These are phyloP conservation scores for Chlorella sp. DNA, from an alignment of 139 green algal species.

Conservation along the genomic window DNA sequence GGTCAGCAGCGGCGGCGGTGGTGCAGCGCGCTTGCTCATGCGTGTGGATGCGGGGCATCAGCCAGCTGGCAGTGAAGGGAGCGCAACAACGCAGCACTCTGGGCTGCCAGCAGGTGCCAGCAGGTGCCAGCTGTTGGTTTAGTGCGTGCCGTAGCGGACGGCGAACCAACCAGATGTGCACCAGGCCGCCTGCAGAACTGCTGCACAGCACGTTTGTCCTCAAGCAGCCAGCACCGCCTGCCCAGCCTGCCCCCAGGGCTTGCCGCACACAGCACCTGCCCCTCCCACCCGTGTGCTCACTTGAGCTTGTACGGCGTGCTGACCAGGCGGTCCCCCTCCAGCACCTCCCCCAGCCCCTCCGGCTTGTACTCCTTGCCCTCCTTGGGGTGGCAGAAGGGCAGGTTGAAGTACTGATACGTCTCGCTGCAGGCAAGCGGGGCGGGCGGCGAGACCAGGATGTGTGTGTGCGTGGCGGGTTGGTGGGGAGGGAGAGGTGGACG, in stretches of 20 bases:
- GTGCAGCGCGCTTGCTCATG: too few species aligned
- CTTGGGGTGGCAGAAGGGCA: constrained; percentile 92
- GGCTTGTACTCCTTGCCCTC: constrained; percentile 84
- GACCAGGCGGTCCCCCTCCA: constrained; percentile 78
- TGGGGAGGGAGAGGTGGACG: background rate
- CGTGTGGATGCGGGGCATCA: background rate
- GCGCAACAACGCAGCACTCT: background rate
- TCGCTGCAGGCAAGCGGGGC: constrained; percentile 63
- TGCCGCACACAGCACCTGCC: background rate
- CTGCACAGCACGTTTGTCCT: too few species aligned
- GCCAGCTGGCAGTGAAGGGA: background rate
- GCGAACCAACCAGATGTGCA: too few species aligned
- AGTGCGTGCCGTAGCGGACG: too few species aligned
- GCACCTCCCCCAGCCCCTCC: constrained; percentile 89
- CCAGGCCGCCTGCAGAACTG: too few species aligned
- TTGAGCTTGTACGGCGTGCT: constrained; percentile 81
- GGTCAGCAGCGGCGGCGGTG: background rate
- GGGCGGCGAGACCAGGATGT: too few species aligned
- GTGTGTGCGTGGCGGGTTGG: background rate
- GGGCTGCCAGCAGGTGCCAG: too few species aligned
- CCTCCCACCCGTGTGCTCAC: background rate
- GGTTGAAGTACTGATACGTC: constrained; percentile 96
- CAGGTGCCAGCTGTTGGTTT: too few species aligned
- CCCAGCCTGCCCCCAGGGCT: too few species aligned
- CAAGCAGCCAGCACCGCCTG: too few species aligned